These are phyloP conservation scores for Rubia occidens DNA, from an alignment of 305 asterid genomes.

Conservation along the genomic window DNA sequence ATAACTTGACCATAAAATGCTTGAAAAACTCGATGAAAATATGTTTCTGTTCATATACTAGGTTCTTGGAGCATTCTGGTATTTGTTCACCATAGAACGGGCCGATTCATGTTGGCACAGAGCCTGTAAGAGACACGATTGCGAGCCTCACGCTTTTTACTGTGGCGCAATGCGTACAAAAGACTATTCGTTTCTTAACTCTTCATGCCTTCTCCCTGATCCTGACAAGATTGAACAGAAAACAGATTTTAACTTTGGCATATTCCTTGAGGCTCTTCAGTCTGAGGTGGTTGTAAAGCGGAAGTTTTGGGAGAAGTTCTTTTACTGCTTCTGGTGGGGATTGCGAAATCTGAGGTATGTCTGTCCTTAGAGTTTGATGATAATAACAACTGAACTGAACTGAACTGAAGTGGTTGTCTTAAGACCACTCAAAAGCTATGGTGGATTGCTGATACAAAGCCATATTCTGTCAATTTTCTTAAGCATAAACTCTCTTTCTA, in stretches of 20 bases:
- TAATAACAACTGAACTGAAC: neutral
- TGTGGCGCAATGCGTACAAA: slow-evolving; percentile 18
- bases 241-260: slow-evolving; percentile 45
- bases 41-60: slow-evolving; percentile 14
- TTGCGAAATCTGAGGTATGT: slow-evolving; percentile 53
- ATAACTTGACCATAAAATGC: neutral
- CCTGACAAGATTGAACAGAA: slow-evolving; percentile 22
- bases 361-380: slow-evolving; percentile 11
- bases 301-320: slow-evolving; percentile 31
- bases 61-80: slow-evolving; percentile 66
- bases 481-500: neutral
- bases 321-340: slow-evolving; percentile 81
- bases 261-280: slow-evolving; percentile 50
- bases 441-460: neutral
- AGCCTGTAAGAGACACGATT: slow-evolving; percentile 25
- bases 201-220: slow-evolving; percentile 37
- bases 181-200: slow-evolving; percentile 26
- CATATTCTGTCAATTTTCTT: neutral
- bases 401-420: too few relatives aligned
- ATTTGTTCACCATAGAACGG: slow-evolving; percentile 52
- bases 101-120: slow-evolving; percentile 45
- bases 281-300: slow-evolving; percentile 37
- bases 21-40: neutral
- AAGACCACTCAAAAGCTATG: too few relatives aligned
- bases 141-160: slow-evolving; percentile 23